A percentile compares a stretch with the other conserved stretches of the same genome.
Evolutionary conservation across 1,139 yeast genomes (phyloP).

Genomic region (Kurtzmaniella natalensis): DNA sequence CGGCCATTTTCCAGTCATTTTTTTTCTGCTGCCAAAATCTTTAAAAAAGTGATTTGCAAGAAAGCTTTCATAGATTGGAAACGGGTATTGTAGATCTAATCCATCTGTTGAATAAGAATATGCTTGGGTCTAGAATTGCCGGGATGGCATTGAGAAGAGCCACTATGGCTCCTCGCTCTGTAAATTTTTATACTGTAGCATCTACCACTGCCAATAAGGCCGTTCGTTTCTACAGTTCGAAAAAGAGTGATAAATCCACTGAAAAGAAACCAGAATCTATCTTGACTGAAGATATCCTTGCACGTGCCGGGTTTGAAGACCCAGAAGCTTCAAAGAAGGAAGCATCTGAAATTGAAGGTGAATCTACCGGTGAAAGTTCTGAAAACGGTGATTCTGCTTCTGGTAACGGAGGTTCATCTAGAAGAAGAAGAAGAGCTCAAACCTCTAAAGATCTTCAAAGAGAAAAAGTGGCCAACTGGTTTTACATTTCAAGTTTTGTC

Average conservation of each 20-base stretch:
- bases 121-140: slow-evolving; percentile 1
- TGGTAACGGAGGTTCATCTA: slow-evolving; percentile 14
- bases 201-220: not conserved
- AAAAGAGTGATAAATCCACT: not conserved
- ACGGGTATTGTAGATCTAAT: no score
- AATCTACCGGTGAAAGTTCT: slow-evolving; percentile 9
- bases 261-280: slow-evolving; percentile 37
- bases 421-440: slow-evolving; percentile 52
- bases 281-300: slow-evolving; percentile 75
- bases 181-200: not conserved
- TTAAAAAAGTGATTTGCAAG: not conserved
- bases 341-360: slow-evolving; percentile 12
- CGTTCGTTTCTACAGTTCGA: not conserved
- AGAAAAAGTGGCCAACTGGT: slow-evolving; percentile 65
- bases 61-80: no score
- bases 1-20: slow-evolving; percentile 1
- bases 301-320: slow-evolving; percentile 76
- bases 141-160: slow-evolving; percentile 1
- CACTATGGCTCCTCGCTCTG: not conserved
- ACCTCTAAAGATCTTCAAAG: slow-evolving; percentile 58
- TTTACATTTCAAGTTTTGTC: slow-evolving; percentile 60
- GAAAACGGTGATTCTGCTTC: slow-evolving; percentile 10
- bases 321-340: slow-evolving; percentile 12
- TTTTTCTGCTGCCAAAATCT: not conserved
- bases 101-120: no score